Base-by-base conservation (phyloP, 2,329 filamentous ascomycete genomes). In the Cytospora schulzeri region DNA sequence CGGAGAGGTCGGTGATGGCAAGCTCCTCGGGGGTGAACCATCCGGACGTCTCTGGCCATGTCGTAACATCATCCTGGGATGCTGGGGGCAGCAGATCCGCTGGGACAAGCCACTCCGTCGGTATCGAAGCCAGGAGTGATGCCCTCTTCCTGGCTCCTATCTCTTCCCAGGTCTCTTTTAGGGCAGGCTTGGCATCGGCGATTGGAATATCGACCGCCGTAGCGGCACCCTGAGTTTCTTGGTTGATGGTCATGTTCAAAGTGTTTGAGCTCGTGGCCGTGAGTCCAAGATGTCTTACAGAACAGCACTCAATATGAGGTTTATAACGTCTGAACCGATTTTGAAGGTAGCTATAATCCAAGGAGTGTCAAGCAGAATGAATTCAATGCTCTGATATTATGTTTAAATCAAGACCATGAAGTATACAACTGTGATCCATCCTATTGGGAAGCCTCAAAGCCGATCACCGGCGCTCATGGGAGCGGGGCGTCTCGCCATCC, bases 21-120 rank as follows among this genome's bases (percentile, higher is more conserved):
- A 80, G 71, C 69, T 80, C 78, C 17, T 77, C 71, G 2, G 66
- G 35, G 1, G 80, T 85, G 68, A 90, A 87, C 80, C 87, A 87
- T 2, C 85, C 85, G 1, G 85, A 89, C 0, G 71, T 71, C 58
- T 77, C 70, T 70, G 87, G 85, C 74, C 86, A 88, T 4, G 69
- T 69, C 0, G 82, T 85, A 19, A 90, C 83, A 70, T 89, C 81
- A 54, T 82, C 76, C 69, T 86, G 81, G 38, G 79, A 77, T 0
- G 79, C 78, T 0, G 82, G 78, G 2, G 87, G 87, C 0, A 88
- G 70, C 52, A 87, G 73, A 56, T 81, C 71, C 7, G 73, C 72
- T 0, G 86, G 84, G 7, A 89, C 80, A 60, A 79, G 77, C 82
- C 85, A 89, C 70, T 88, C 81, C 1, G 76, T 62, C 1, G 87